These are phyloP conservation scores for Phalaenopsis aphrodite DNA, from an alignment of 106 monocot genomes.

Conservation along the genomic window DNA sequence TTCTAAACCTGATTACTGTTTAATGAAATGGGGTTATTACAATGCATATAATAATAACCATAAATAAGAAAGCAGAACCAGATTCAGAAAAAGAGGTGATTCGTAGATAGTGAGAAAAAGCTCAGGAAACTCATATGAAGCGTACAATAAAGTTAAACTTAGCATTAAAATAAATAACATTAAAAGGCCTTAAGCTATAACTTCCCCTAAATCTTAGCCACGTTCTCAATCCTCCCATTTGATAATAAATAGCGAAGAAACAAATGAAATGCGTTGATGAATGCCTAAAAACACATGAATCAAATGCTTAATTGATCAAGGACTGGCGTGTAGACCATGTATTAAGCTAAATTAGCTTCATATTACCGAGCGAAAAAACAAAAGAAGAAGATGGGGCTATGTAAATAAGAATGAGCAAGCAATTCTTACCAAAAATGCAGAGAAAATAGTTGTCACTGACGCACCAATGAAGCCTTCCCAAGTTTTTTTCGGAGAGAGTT, in stretches of 20 bases:
- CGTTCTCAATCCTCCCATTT: not conserved
- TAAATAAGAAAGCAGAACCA: not conserved
- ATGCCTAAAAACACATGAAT: not conserved
- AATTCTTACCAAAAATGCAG: slow-evolving; percentile 82
- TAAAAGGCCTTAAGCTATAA: not conserved
- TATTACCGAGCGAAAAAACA: too few relatives aligned
- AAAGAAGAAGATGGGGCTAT: not conserved
- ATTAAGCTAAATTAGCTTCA: not conserved
- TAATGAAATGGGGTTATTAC: not conserved
- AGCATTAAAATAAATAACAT: not conserved
- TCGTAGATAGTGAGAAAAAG: not conserved
- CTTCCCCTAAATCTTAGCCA: not conserved
- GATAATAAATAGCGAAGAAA: not conserved
- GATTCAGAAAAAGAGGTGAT: not conserved
- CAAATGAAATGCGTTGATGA: not conserved
- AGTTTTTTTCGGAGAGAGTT: slow-evolving; percentile 95
- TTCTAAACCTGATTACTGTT: not conserved
- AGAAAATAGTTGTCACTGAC: slow-evolving; percentile 75
- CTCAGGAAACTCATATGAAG: too few relatives aligned
- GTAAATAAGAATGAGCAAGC: not conserved
- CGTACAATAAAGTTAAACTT: not conserved
- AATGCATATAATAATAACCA: not conserved
- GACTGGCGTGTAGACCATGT: not conserved
- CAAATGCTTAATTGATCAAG: slow-evolving; percentile 1
- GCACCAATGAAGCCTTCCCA: slow-evolving; percentile 99